A percentile compares a stretch with the other conserved stretches of the same genome.
Conservation (phyloP, 2,329 filamentous ascomycete species). For the Aaosphaeria arxii region DNA sequence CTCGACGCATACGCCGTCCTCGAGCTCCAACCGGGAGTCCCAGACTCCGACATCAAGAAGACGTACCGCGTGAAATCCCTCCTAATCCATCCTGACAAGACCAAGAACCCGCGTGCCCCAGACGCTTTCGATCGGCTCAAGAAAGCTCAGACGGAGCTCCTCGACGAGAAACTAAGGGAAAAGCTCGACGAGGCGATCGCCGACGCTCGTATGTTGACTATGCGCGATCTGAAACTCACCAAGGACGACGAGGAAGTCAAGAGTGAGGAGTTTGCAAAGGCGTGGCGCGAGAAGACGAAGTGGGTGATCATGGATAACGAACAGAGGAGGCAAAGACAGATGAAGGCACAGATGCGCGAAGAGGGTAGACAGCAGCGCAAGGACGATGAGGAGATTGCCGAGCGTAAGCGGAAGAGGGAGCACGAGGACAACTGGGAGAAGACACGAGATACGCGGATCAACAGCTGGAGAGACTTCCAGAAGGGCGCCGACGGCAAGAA, state of each 20-base stretch:
- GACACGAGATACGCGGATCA: slow-evolving; percentile 85
- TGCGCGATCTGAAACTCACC: slow-evolving; percentile 91
- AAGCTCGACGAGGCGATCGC: slow-evolving; percentile 92
- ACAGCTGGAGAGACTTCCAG: slow-evolving; percentile 89
- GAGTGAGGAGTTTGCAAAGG: slow-evolving; percentile 74
- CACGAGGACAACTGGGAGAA: slow-evolving; percentile 95
- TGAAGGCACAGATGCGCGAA: slow-evolving; percentile 94
- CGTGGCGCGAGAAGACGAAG: slow-evolving; percentile 88
- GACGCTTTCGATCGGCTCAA: slow-evolving; percentile 96
- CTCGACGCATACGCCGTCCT: slow-evolving; percentile 87
- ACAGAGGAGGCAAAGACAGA: slow-evolving; percentile 74
- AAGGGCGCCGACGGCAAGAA: slow-evolving; percentile 56
- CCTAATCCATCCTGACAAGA: slow-evolving; percentile 98
- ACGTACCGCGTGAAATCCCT: slow-evolving; percentile 97
- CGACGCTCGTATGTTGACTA: slow-evolving; percentile 90
- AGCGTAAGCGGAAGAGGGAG: slow-evolving; percentile 63
- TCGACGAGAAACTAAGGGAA: slow-evolving; percentile 89
- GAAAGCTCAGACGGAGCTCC: slow-evolving; percentile 85
- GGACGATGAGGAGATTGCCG: slow-evolving; percentile 78
- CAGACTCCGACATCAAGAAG: slow-evolving; percentile 93
- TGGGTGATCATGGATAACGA: slow-evolving; percentile 92
- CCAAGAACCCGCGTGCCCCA: slow-evolving; percentile 81
- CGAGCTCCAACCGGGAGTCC: slow-evolving; percentile 90
- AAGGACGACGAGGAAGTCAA: slow-evolving; percentile 84
- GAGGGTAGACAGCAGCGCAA: slow-evolving; percentile 86